Evolutionary conservation across 2,329 filamentous ascomycete genomes (phyloP).

Genomic region (Knufia petricola): DNA sequence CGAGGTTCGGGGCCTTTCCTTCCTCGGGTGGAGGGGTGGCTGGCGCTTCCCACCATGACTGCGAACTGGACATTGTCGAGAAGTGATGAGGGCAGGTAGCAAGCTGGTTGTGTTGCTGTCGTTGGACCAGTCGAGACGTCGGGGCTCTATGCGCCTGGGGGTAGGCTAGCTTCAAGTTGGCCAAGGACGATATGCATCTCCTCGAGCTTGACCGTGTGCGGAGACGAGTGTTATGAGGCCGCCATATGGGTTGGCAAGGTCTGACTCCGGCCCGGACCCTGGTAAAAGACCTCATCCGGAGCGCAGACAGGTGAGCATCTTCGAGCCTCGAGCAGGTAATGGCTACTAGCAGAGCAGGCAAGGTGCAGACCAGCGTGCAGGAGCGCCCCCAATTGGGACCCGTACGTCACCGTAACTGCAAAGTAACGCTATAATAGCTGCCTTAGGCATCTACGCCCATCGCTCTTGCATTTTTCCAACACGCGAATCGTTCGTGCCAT

Average conservation of each 20-base stretch:
- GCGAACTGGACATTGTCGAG: constrained; percentile 16
- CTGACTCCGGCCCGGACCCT: background rate
- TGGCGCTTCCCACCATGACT: constrained; percentile 17
- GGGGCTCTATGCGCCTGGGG: background rate
- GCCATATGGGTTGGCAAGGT: constrained; percentile 60
- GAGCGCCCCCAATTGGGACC: too few relatives aligned
- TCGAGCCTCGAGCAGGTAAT: background rate
- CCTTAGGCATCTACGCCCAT: too few relatives aligned
- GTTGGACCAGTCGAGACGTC: background rate
- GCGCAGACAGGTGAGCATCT: background rate
- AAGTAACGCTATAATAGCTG: too few relatives aligned
- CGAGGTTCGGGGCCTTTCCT: constrained; percentile 8
- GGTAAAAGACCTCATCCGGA: constrained; percentile 1
- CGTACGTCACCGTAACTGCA: too few relatives aligned
- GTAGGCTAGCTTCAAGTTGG: background rate
- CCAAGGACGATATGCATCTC: background rate
- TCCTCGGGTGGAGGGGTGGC: constrained; percentile 10
- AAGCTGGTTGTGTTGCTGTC: background rate
- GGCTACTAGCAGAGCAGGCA: background rate
- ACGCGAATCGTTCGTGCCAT: too few relatives aligned
- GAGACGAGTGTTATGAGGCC: constrained; percentile 97
- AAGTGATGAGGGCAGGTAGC: constrained; percentile 1
- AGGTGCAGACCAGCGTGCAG: background rate
- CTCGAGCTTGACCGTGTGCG: constrained; percentile 1
- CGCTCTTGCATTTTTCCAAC: too few relatives aligned